Evolutionary conservation across 371 early-diverging fungal species (phyloP).

Genomic region (Apophysomyces elegans): DNA sequence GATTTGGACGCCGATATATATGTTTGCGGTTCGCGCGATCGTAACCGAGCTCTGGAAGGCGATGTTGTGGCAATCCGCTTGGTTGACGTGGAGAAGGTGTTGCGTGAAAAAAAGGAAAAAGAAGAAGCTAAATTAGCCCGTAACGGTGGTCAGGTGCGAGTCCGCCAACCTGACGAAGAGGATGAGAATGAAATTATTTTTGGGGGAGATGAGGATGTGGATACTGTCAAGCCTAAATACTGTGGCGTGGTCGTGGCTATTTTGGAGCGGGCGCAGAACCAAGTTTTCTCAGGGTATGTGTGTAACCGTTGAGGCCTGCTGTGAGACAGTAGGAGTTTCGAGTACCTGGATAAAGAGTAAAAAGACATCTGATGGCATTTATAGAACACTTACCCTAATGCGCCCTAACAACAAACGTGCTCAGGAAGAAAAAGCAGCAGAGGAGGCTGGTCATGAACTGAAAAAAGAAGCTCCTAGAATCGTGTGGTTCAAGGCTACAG

Average conservation of each 20-base stretch:
- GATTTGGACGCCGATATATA: slow-evolving; percentile 72
- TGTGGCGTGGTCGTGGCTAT: slow-evolving; percentile 73
- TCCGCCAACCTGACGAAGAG: slow-evolving; percentile 51
- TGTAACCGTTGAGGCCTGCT: slow-evolving; percentile 1
- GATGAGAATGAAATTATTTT: slow-evolving; percentile 56
- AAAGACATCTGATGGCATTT: not conserved
- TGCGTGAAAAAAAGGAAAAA: slow-evolving; percentile 59
- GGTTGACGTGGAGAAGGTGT: slow-evolving; percentile 71
- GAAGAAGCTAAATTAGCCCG: slow-evolving; percentile 56
- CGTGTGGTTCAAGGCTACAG: slow-evolving; percentile 88
- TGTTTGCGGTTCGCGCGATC: slow-evolving; percentile 74
- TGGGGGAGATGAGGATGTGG: slow-evolving; percentile 61
- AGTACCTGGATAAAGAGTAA: not conserved
- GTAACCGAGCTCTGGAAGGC: slow-evolving; percentile 90
- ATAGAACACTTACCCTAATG: slow-evolving; percentile 56
- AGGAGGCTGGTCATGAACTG: slow-evolving; percentile 35
- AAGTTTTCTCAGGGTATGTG: slow-evolving; percentile 65
- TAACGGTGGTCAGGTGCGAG: slow-evolving; percentile 48
- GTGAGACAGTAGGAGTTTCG: slow-evolving; percentile 5
- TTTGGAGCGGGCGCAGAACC: slow-evolving; percentile 64
- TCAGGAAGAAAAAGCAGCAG: slow-evolving; percentile 50
- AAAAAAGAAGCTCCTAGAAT: slow-evolving; percentile 54
- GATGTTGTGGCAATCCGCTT: slow-evolving; percentile 86
- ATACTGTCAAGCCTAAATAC: slow-evolving; percentile 62
- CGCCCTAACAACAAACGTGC: slow-evolving; percentile 66